Evolutionary conservation across 2,329 filamentous ascomycete species (phyloP).

Genomic region (Akanthomyces lecanii): DNA sequence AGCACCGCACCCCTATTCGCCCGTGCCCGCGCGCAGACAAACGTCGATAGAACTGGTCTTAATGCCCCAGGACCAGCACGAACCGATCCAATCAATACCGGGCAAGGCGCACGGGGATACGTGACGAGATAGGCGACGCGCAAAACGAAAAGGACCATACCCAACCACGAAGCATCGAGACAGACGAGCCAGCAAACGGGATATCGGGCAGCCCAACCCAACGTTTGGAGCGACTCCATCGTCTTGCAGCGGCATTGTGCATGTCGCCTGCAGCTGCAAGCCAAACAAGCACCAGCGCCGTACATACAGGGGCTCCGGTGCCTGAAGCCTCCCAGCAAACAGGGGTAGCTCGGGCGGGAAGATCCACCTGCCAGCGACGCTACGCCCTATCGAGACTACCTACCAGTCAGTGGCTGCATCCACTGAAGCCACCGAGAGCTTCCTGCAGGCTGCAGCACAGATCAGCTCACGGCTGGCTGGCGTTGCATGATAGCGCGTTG

Average conservation of each 20-base stretch:
- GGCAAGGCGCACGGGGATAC: neutral
- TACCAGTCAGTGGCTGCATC: neutral
- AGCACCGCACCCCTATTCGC: slow-evolving; percentile 6
- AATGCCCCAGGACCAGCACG: slow-evolving; percentile 5
- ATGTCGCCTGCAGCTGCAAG: neutral
- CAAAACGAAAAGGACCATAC: neutral
- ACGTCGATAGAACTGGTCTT: slow-evolving; percentile 10
- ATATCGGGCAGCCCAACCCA: neutral
- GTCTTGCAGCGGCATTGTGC: slow-evolving; percentile 6
- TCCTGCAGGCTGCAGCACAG: neutral
- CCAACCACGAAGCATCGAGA: neutral
- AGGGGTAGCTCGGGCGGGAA: slow-evolving; percentile 11
- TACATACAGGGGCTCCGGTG: neutral
- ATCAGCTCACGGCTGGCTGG: neutral
- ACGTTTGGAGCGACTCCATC: slow-evolving; percentile 1
- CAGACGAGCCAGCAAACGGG: neutral
- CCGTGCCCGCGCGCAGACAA: neutral
- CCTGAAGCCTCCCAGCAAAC: neutral
- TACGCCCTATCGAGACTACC: neutral
- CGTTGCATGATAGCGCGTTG: neutral
- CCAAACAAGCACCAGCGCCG: neutral
- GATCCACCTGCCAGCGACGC: neutral
- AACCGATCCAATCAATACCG: neutral
- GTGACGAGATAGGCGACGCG: neutral
- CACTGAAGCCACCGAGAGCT: neutral